A percentile compares a stretch with the other conserved stretches of the same genome.
These are phyloP conservation scores for Talaromyces proteolyticus DNA, from an alignment of 495 filamentous ascomycete genomes.

Conservation along the genomic window DNA sequence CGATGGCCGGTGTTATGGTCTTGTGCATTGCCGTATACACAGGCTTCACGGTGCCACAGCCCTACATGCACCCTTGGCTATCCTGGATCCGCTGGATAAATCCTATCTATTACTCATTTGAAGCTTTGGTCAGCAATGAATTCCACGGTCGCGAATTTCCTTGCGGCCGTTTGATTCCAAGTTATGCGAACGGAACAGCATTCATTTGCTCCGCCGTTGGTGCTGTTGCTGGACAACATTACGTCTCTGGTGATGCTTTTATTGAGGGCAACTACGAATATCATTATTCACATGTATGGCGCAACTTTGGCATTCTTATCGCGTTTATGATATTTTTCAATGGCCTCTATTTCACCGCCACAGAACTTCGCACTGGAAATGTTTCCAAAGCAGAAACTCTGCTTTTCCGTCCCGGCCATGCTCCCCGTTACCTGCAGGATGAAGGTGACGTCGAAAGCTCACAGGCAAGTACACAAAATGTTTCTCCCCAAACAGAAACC, in stretches of 20 bases:
- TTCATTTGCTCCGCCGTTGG: slow-evolving; percentile 50
- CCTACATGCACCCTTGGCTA: slow-evolving; percentile 45
- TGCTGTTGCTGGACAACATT: slow-evolving; percentile 41
- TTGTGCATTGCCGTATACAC: slow-evolving; percentile 42
- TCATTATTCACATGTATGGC: slow-evolving; percentile 53
- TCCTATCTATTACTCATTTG: slow-evolving; percentile 39
- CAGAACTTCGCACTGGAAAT: slow-evolving; percentile 36
- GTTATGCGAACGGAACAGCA: slow-evolving; percentile 33
- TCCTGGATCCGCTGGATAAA: slow-evolving; percentile 44
- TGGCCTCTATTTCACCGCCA: slow-evolving; percentile 2
- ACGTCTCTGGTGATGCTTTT: slow-evolving; percentile 49
- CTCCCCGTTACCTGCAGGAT: slow-evolving; percentile 15
- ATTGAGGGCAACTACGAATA: slow-evolving; percentile 51
- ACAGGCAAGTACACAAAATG: slow-evolving; percentile 28
- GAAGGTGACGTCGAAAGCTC: slow-evolving; percentile 22
- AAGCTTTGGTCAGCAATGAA: slow-evolving; percentile 45
- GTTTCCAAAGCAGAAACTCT: slow-evolving; percentile 46
- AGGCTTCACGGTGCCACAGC: slow-evolving; percentile 38
- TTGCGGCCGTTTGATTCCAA: slow-evolving; percentile 47
- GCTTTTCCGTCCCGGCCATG: slow-evolving; percentile 23
- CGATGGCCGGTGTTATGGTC: slow-evolving; percentile 39
- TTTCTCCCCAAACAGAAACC: slow-evolving; percentile 50
- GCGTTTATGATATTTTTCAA: slow-evolving; percentile 60
- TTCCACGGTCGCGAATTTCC: slow-evolving; percentile 49
- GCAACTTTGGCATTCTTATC: slow-evolving; percentile 60